Evolutionary conservation across 2,329 filamentous ascomycete species (phyloP), one percentile per base, ranked within the genome.

Genomic region (Xylaria sp.): DNA sequence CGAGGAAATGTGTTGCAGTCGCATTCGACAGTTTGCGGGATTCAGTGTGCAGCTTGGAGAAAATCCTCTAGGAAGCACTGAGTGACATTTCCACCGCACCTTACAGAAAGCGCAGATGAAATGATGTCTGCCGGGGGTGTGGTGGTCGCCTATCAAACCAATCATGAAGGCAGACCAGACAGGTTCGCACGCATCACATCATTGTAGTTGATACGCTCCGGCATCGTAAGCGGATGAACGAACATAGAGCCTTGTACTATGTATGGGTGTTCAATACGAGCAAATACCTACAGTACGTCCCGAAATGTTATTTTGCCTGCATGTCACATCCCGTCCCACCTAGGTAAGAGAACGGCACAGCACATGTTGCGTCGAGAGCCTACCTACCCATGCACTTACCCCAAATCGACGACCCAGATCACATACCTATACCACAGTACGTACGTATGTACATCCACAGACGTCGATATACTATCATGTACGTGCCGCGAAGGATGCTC

Each of bases 11-110:
- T 36, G 58, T 59, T 58, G 28, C 51, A 36, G 62, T 62, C 13
- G 44, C 23, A 68, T 58, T 59, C 20, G 33, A 31, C 11, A 6
- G 31, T 46, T 53, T 53, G 53, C 54, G 58, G 66, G 66, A 68
- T 66, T 65, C 62, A 40, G 54, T 46, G 28, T 68, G 66, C 66
- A 66, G 58, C 28, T 59, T 53, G 49, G 42, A 59, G 51, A 40
- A 28, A 59, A 68, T 68, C 66, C 66, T 68, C 42, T n/a, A 62
- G 61, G 57, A 61, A 53, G 20, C 58, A 57, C 57, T 57, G 36
- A 26, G 44, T 60, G 59, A 26, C 38, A 28, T 23, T 54, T 31
- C 40, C 53, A 62, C 38, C n/a, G 59, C 36, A 53, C 51, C 23
- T 48, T 26, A 26, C 15, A 20, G n/a, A 61, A 61, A 42, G 51